Conservation (phyloP, 2,329 filamentous ascomycete species). For the Didymella segeticola region DNA sequence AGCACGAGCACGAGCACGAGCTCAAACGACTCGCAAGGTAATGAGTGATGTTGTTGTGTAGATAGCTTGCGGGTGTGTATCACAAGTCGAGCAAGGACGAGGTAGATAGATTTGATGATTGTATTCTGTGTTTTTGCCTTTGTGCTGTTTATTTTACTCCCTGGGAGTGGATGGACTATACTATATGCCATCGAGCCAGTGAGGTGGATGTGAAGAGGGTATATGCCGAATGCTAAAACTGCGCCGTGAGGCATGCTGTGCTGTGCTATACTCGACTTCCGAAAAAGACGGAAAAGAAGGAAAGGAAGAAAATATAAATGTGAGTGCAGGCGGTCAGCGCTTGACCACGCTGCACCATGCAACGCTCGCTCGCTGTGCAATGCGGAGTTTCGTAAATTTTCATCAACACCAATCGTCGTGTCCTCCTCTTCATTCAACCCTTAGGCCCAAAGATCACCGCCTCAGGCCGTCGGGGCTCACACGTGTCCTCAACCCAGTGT, state of each 20-base stretch:
- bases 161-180: neutral
- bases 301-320: neutral
- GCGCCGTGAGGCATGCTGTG: too few species aligned
- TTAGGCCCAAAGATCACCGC: neutral
- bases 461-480: conserved; percentile 7
- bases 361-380: neutral
- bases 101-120: too few species aligned
- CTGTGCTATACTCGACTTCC: too few species aligned
- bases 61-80: too few species aligned
- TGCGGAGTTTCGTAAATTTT: neutral
- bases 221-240: too few species aligned
- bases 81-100: too few species aligned
- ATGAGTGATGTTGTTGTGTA: too few species aligned
- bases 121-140: neutral
- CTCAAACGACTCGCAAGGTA: too few species aligned
- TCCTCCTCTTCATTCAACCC: neutral
- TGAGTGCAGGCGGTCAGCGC: conserved; percentile 9
- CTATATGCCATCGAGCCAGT: conserved; percentile 25
- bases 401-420: neutral
- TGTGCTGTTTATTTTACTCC: neutral
- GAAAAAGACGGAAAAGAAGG: neutral
- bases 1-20: too few species aligned
- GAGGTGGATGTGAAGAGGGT: conserved; percentile 28
- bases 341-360: conserved; percentile 6
- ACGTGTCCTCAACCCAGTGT: neutral